phyloP scores from a whole-genome alignment of 257 asterid species.

The Schizonepeta tenuifolia region DNA sequence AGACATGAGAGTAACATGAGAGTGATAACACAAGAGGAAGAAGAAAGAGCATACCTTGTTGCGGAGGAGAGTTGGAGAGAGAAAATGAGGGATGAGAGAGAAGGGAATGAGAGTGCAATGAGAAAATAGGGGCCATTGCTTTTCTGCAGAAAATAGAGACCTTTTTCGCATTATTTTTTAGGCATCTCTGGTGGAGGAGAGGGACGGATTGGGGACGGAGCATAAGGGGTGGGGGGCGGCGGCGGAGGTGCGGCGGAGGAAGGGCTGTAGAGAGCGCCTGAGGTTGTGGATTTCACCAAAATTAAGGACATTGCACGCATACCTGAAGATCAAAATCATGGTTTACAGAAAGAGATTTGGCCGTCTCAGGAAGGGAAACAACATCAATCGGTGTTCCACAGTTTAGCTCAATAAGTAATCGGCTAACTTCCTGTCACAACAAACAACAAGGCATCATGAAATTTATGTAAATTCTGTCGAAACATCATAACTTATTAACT shows the following conservation, averaged over 20 bases:
- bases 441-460: neutral
- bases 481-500: neutral
- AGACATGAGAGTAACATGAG: slow-evolving; percentile 1
- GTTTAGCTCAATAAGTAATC: slow-evolving; percentile 79
- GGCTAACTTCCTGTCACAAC: slow-evolving; percentile 68
- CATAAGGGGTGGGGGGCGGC: too few relatives aligned
- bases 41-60: slow-evolving; percentile 32
- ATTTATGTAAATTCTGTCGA: neutral
- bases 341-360: slow-evolving; percentile 59
- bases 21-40: neutral
- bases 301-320: neutral
- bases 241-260: too few relatives aligned
- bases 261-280: too few relatives aligned
- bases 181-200: too few relatives aligned
- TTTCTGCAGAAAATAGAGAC: too few relatives aligned
- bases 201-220: too few relatives aligned
- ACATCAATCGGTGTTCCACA: slow-evolving; percentile 70
- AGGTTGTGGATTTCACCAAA: too few relatives aligned
- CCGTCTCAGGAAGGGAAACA: slow-evolving; percentile 53
- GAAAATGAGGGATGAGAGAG: too few relatives aligned
- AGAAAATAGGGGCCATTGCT: slow-evolving; percentile 54
- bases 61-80: too few relatives aligned
- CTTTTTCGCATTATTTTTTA: too few relatives aligned
- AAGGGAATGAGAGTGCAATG: too few relatives aligned
- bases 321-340: slow-evolving; percentile 94